Evolutionary conservation across 257 asterid genomes (phyloP), one percentile per base, ranked within the genome.

Genomic region (Misopates orontium): DNA sequence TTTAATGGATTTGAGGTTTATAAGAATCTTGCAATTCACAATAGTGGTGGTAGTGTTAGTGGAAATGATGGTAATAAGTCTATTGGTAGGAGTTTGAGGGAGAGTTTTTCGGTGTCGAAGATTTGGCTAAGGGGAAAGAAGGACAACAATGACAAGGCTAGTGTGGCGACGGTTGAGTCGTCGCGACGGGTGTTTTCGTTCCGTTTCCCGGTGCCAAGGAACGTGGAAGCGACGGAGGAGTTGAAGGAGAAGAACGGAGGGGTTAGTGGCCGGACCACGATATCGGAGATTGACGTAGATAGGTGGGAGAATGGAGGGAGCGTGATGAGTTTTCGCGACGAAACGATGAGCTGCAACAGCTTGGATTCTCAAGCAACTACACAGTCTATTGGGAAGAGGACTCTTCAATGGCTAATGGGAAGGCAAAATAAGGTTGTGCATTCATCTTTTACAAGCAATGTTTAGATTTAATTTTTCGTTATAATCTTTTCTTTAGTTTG

Each of bases 331-430:
- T 55, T 71, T 62, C 76, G 71, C 45, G 69, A 68, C 23, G 92
- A 80, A 69, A 57, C 51, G 8, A 82, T 77, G 18, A 80, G 86
- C 59, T 72, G 64, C 23, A 60, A 71, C 47, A 82, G 78, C 66
- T 56, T 76, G 80, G 89, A 83, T 74, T 77, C 74, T 73, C 76
- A 77, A 47, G 66, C 71, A 62, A 71, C 76, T 49, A 63, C 70
- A 54, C 85, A 82, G 32, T 85, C 89, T 21, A 78, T 83, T 77
- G 82, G 82, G 11, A 85, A 82, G 69, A 80, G 85, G 56, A 83
- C 89, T 53, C 81, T 85, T 32, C 73, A 66, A 40, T 85, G 89
- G 93, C 73, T 85, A 18, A 81, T 75, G 81, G 87, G 93, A 47
- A 83, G 75, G 66, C 87, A 77, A 44, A 83, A 77, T 71, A 85